Percentiles rank a stretch among this genome's conserved stretches.
Conservation (phyloP, 139 green algal species). For the Klebsormidium nitens region DNA sequence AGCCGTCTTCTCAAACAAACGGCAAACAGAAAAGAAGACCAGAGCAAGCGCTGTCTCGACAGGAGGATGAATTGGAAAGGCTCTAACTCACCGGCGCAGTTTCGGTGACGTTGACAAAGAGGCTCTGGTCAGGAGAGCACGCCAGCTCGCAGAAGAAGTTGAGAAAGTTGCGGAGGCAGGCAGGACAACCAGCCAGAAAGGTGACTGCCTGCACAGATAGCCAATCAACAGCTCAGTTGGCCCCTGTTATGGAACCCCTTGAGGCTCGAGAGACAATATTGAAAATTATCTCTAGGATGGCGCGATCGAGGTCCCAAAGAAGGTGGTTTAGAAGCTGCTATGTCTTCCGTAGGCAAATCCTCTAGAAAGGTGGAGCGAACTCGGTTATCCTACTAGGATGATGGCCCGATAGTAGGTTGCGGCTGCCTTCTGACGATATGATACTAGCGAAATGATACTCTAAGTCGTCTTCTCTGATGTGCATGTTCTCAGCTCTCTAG, state of each 20-base stretch:
- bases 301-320: no score
- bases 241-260: neutral
- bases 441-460: no score
- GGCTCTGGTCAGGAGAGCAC: conserved; percentile 62
- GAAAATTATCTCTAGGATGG: neutral
- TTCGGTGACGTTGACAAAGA: conserved; percentile 71
- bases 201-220: conserved; percentile 52
- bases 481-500: no score
- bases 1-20: no score
- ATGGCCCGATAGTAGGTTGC: no score
- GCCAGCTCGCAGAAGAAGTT: conserved; percentile 73
- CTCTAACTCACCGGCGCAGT: conserved; percentile 20
- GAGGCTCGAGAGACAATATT: neutral
- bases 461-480: no score
- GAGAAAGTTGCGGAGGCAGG: conserved; percentile 85
- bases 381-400: neutral
- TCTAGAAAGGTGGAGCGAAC: neutral
- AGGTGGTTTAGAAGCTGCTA: no score
- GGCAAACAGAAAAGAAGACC: no score
- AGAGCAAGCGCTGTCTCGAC: no score
- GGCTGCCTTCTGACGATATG: no score
- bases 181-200: conserved; percentile 80
- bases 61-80: conserved; percentile 43
- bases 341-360: neutral
- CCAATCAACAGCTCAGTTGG: conserved; percentile 11